These are phyloP conservation scores for Sophora flavescens DNA, from an alignment of 306 rosid genomes.

Conservation along the genomic window DNA sequence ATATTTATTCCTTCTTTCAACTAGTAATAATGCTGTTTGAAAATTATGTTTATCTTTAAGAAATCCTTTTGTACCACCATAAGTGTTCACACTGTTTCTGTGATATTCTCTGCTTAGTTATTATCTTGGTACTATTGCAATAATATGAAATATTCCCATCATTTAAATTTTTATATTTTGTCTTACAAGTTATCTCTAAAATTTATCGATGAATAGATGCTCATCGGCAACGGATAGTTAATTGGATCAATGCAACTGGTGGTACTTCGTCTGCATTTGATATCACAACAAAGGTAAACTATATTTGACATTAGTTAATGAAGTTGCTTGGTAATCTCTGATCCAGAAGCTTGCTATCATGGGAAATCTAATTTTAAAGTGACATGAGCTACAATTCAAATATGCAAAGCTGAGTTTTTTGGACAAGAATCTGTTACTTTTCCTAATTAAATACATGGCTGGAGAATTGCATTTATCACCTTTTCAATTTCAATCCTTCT, in stretches of 20 bases:
- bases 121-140: slow-evolving; percentile 25
- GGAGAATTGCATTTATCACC: slow-evolving; percentile 8
- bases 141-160: slow-evolving; percentile 25
- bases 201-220: slow-evolving; percentile 58
- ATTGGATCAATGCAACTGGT: slow-evolving; percentile 86
- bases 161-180: neutral
- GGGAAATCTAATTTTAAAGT: neutral
- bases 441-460: neutral
- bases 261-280: slow-evolving; percentile 84
- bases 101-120: slow-evolving; percentile 15
- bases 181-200: slow-evolving; percentile 34
- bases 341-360: slow-evolving; percentile 22
- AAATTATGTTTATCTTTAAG: slow-evolving; percentile 5
- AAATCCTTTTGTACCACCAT: neutral
- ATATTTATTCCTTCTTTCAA: too few relatives aligned
- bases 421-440: neutral
- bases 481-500: slow-evolving; percentile 9
- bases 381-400: neutral
- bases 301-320: slow-evolving; percentile 2
- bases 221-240: slow-evolving; percentile 78
- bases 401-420: slow-evolving; percentile 2
- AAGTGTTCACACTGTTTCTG: neutral
- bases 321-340: slow-evolving; percentile 31
- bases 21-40: neutral
- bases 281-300: slow-evolving; percentile 78